phyloP scores from a whole-genome alignment of 139 green algal species.

The Edaphochlamys debaryana region DNA sequence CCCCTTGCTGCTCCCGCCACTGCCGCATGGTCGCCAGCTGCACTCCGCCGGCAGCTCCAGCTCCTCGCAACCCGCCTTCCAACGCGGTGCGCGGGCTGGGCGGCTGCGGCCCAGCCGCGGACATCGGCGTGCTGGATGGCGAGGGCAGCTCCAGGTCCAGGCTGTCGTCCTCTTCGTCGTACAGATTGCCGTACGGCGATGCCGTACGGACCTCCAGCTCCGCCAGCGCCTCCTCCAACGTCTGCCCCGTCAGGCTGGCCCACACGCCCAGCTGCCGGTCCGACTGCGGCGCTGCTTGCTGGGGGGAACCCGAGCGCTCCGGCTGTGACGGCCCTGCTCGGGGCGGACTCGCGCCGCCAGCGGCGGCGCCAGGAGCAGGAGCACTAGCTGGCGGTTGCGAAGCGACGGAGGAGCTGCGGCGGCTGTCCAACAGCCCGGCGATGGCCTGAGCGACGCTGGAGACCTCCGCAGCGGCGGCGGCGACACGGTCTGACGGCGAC shows the following conservation, averaged over 20 bases:
- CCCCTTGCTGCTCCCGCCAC: too few relatives aligned
- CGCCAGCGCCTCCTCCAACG: slow-evolving; percentile 13
- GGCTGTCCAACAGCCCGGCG: neutral
- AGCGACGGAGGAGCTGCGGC: too few relatives aligned
- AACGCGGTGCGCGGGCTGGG: neutral
- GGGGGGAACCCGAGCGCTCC: neutral
- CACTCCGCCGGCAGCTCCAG: too few relatives aligned
- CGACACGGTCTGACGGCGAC: too few relatives aligned
- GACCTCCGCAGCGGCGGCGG: neutral
- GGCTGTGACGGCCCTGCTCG: neutral
- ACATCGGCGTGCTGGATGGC: neutral
- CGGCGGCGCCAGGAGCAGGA: neutral
- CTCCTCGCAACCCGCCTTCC: neutral
- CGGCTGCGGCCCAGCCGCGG: too few relatives aligned
- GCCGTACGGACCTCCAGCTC: neutral
- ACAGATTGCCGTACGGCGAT: neutral
- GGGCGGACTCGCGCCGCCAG: neutral
- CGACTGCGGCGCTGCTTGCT: neutral
- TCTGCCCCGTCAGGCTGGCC: slow-evolving; percentile 26
- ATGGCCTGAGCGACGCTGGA: slow-evolving; percentile 5
- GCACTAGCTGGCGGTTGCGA: too few relatives aligned
- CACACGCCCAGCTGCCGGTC: neutral
- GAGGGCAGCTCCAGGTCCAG: neutral
- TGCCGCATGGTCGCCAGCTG: too few relatives aligned
- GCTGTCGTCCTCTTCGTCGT: slow-evolving; percentile 12